Evolutionary conservation across 805 yeast species (phyloP).

Genomic region (Teunomyces atbi): DNA sequence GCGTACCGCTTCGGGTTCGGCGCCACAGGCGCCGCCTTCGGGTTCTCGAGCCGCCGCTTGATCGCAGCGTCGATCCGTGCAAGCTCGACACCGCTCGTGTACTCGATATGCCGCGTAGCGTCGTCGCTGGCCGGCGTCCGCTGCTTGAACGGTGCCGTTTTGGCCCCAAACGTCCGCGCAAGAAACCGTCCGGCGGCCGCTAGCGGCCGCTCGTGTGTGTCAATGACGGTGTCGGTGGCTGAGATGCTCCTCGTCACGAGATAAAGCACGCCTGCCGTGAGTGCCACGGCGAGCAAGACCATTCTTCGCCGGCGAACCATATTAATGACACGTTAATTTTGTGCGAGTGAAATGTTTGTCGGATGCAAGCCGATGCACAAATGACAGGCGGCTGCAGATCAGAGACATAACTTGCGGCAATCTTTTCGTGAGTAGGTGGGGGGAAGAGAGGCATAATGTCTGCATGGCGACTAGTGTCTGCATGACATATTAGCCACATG

Average conservation of each 20-base stretch:
- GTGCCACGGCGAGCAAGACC: neutral
- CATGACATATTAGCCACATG: neutral
- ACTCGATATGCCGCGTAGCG: neutral
- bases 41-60: conserved; percentile 1
- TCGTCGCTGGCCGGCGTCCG: neutral
- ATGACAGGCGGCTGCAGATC: too few species aligned
- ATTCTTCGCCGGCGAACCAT: neutral
- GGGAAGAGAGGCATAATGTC: neutral
- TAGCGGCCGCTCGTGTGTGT: neutral
- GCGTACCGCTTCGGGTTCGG: conserved; percentile 25
- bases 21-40: neutral
- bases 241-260: neutral
- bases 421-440: too few species aligned
- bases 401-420: too few species aligned
- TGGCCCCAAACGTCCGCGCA: neutral
- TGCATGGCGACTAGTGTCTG: neutral
- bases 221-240: neutral
- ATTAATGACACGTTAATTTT: neutral
- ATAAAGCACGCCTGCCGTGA: neutral
- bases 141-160: conserved; percentile 13
- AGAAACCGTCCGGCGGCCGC: neutral
- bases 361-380: too few species aligned
- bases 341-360: neutral
- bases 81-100: neutral
- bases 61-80: conserved; percentile 1